Percentiles rank a stretch among this genome's conserved stretches.
phyloP scores from a whole-genome alignment of 176 grass and related monocot genomes.

The Areca catechu region DNA sequence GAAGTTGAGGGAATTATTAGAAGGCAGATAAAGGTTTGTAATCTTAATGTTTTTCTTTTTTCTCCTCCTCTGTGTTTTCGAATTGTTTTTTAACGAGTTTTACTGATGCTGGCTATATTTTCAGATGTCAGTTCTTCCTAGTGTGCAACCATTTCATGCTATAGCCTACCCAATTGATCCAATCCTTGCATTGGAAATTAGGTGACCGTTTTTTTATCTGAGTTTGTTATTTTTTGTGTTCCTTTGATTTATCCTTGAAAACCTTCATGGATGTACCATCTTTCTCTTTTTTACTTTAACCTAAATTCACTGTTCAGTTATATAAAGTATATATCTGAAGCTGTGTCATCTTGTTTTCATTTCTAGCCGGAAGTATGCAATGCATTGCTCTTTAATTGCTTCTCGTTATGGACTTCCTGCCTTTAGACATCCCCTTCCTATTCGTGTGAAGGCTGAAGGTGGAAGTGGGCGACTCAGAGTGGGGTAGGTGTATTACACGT shows the following conservation, averaged over 20 bases:
- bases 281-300: too few species aligned
- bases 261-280: too few species aligned
- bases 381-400: slow-evolving; percentile 69
- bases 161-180: slow-evolving; percentile 86
- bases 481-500: slow-evolving; percentile 37
- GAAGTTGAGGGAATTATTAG: slow-evolving; percentile 86
- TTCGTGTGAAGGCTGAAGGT: slow-evolving; percentile 52
- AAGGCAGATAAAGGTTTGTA: slow-evolving; percentile 65
- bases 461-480: slow-evolving; percentile 55
- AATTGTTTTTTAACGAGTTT: too few species aligned
- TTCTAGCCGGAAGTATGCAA: slow-evolving; percentile 67
- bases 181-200: slow-evolving; percentile 77
- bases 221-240: background rate
- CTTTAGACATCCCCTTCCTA: slow-evolving; percentile 50
- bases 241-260: background rate
- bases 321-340: too few species aligned
- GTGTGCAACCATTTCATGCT: slow-evolving; percentile 95
- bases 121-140: slow-evolving; percentile 48
- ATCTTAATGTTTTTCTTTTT: background rate
- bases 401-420: slow-evolving; percentile 60
- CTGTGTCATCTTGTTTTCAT: too few species aligned
- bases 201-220: slow-evolving; percentile 18
- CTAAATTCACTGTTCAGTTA: too few species aligned
- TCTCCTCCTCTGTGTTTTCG: background rate
- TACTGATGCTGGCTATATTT: background rate